Conservation (phyloP, 202 grass and related monocot species). For the Hordeum pubiflorum region DNA sequence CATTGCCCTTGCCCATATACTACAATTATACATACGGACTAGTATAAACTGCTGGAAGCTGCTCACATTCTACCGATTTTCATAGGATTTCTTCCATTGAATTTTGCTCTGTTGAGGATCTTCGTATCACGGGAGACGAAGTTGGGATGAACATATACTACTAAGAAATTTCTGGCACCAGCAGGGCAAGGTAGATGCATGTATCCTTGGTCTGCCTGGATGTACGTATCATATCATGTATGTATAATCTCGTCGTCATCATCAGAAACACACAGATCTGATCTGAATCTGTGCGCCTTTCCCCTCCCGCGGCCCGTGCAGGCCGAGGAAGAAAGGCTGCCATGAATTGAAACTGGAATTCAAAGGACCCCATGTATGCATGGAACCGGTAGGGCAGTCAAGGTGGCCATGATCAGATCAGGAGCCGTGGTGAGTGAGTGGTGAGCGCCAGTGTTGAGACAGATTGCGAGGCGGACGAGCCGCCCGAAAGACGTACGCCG, state of each 20-base stretch:
- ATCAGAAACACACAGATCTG: constrained; percentile 9
- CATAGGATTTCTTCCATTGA: not conserved
- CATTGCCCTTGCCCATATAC: not conserved
- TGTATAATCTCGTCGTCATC: not conserved
- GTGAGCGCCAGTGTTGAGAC: not conserved
- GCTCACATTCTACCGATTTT: not conserved
- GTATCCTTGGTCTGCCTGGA: not conserved
- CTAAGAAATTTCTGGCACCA: not conserved
- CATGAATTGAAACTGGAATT: not conserved
- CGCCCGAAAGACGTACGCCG: not conserved
- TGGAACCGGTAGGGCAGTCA: constrained; percentile 13
- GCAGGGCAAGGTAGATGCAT: not conserved
- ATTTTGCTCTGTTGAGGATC: not conserved
- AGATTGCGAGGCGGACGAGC: not conserved
- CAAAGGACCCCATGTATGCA: not conserved
- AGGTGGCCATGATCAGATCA: constrained; percentile 18
- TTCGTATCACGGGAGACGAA: not conserved
- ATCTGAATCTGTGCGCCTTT: constrained; percentile 15
- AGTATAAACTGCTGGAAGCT: not conserved
- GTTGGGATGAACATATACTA: not conserved
- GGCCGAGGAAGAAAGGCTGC: constrained; percentile 1
- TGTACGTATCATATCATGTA: not conserved
- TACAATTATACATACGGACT: not conserved
- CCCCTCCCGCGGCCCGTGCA: not conserved
- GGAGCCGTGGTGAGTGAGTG: not conserved